Conservation (phyloP, 768 basidiomycete species). For the Auricularia sp. region DNA sequence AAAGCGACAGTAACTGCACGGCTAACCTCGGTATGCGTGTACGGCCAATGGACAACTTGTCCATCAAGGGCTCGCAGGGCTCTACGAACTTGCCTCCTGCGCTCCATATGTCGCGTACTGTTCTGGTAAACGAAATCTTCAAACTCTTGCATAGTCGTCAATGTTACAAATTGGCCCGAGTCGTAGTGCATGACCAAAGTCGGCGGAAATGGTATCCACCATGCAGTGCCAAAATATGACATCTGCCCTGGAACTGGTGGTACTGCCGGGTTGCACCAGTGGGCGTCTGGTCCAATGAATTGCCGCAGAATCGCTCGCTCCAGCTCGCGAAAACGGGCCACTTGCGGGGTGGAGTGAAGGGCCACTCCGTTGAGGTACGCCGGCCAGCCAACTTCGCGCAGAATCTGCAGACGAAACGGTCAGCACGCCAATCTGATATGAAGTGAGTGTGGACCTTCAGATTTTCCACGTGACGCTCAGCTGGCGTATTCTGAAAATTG, state of each 20-base stretch:
- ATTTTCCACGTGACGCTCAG: conserved; percentile 68
- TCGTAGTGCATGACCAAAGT: conserved; percentile 64
- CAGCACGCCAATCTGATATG: not conserved
- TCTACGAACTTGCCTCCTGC: conserved; percentile 47
- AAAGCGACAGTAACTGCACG: not conserved
- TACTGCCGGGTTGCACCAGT: conserved; percentile 41
- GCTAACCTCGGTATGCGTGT: conserved; percentile 46
- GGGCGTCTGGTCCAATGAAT: conserved; percentile 63
- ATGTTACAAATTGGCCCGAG: conserved; percentile 40
- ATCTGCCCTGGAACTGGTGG: conserved; percentile 26
- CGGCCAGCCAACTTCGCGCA: conserved; percentile 55
- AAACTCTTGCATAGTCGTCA: conserved; percentile 41
- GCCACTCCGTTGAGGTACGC: conserved; percentile 46
- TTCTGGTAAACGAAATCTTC: conserved; percentile 57
- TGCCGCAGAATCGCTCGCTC: conserved; percentile 45
- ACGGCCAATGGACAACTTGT: conserved; percentile 51
- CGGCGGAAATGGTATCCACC: conserved; percentile 75
- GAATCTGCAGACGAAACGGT: conserved; percentile 37
- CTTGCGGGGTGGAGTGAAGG: conserved; percentile 37
- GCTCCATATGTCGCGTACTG: conserved; percentile 35
- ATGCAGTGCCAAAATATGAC: conserved; percentile 63
- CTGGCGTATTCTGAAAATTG: conserved; percentile 50
- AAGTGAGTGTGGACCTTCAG: conserved; percentile 42
- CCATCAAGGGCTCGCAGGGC: conserved; percentile 60
- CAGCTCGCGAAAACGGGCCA: conserved; percentile 35